Base-by-base conservation (phyloP, 2,329 filamentous ascomycete species). In the Aspergillus sp. region DNA sequence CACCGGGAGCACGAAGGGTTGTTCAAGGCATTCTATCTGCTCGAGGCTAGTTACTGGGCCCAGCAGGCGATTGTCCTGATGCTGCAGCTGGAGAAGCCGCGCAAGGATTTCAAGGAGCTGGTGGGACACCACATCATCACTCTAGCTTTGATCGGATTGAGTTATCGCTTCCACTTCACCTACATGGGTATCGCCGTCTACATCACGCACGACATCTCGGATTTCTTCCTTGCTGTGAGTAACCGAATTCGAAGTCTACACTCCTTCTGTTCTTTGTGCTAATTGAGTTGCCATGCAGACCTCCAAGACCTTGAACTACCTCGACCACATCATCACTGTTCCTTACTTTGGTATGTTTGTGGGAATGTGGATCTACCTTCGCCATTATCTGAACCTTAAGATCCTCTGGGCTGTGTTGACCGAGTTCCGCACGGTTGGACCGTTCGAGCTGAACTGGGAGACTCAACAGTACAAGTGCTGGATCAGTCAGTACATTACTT, bases 11-110 rank as follows among this genome's bases (percentile, higher is more conserved):
- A 96, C 73, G 88, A 90, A 64, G 90, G 83, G 60, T 70, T 84
- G 41, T 92, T 97, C 85, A 98, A 98, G 82, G 92, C 94, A 62
- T 98, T 97, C 80, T 98, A 98, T 76, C 83, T 98, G 64, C 90
- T 97, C 70, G 88, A 98, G 79, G 94, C 92, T 47, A 90, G 90
- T 66, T 98, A 96, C 83, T 98, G 94, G 94, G 87, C 90, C 3
- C 93, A 97, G 82, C 93, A 97, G 81, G 90, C 90, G 54, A 90
- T 98, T 67, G 93, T 97, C 17, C 81, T 97, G 62, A 71, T 96
- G 61, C 81, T 97, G 55, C 90, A 91, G 75, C 84, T 96, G 77
- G 93, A 98, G 82, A 96, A 96, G 82, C 93, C 90, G 27, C 83
- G 93, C 62, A 97, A 96, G 81, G 93, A 98, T 77, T 97, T 94